Base-by-base conservation (phyloP, 164 flowering plant species). In the Cinnamomum micranthum region DNA sequence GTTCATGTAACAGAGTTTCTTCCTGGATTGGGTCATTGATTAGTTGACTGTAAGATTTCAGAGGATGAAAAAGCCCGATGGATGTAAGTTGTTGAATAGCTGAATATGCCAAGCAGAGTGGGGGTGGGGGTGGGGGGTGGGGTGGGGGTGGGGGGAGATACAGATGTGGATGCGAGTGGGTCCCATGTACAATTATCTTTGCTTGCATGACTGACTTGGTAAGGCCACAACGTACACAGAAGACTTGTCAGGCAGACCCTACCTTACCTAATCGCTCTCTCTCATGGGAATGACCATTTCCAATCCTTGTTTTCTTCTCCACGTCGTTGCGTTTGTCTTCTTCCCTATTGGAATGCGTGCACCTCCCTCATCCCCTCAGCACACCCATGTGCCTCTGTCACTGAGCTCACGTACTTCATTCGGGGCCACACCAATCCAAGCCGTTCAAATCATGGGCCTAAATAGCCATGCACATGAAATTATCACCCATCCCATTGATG, bases 221-320 rank as follows among this genome's bases (percentile, higher is more conserved):
- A 23, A 66, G 69, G 69, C 69, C 69, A 67, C 25, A 24, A 11
- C 22, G 28, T 3, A 24, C 7, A 19, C 31, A 35, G 27, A 31
- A 5, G 50, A 27, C 20, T 28, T 31, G 74, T 71, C 74, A 71
- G 74, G 50, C 23, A 19, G 35, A 31, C 69, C 15, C 31, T 15
- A 31, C n/a, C 69, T 3, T 6, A 64, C 24, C 67, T 2, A 28
- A 15, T 15, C 31, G 6, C 35, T 15, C 14, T 17, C 69, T 33
- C 28, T 27, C 69, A 3, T 71, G 74, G 35, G 50, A 71, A 20
- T 28, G 76, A 77, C 86, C 85, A 78, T 73, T 85, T 77, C 84
- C 86, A 70, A 79, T 83, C 69, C 19, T 81, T 84, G 81, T 31
- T 31, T 31, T 79, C 82, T 80, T 77, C 82, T 74, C 74, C 69